Evolutionary conservation across 2,329 filamentous ascomycete species (phyloP), one percentile per base, ranked within the genome.

Genomic region (Clonostachys sp.): DNA sequence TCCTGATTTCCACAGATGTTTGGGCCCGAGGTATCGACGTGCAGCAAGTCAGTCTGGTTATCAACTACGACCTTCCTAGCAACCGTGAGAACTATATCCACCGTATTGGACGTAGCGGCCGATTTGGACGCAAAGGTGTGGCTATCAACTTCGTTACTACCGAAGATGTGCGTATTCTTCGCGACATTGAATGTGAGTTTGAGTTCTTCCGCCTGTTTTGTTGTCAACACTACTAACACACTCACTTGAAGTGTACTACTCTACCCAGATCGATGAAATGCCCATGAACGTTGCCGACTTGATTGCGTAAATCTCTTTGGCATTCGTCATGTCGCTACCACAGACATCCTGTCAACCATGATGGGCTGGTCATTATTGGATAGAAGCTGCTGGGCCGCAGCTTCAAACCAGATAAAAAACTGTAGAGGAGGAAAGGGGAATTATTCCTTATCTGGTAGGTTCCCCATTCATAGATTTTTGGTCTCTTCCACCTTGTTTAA

Each of bases 81-180:
- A 97, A 99, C 72, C 91, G 94, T 79, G 94, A 99, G 73, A 99
- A 99, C 75, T 99, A 99, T 71, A 97, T 99, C 69, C 94, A 99
- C 76, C 87, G 94, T 59, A 99, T 99, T 60, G 94, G 94, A 65
- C 85, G 94, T 65, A 94, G 89, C 65, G 94, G 94, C 58, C 84
- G 94, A 57, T 99, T 99, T 61, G 94, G 94, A 61, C 84, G 94
- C 61, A 99, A 99, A 77, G 94, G 94, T 80, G 94, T 99, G 55
- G 94, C 94, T 36, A 99, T 99, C 79, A 99, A 99, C 77, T 99
- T 99, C 63, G 94, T 99, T 56, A 99, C 94, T 4, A 95, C 89
- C 63, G 94, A 99, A 60, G 94, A 99, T 66, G 94, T 99, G 50
- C 87, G 94, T 65, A 99, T 99, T 64, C 79, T 99, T 61, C 84